Evolutionary conservation across 179 eudicot species (phyloP).

Genomic region (Pouteria campechiana): DNA sequence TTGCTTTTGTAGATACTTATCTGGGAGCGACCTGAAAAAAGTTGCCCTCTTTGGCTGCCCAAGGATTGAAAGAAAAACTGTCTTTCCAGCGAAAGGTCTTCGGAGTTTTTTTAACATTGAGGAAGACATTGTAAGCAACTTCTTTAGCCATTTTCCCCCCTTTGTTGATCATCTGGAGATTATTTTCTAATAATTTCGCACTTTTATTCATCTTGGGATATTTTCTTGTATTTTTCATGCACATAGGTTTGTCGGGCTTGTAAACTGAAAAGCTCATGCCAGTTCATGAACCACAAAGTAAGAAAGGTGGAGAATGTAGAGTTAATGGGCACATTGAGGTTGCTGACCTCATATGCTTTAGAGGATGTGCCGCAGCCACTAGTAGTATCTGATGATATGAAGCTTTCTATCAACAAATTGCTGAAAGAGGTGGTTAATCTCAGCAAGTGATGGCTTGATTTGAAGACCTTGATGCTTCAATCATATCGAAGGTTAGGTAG

Average conservation of each 20-base stretch:
- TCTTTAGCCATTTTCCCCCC: neutral
- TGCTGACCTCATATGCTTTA: constrained; percentile 45
- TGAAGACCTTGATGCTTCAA: too few relatives aligned
- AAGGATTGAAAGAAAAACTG: constrained; percentile 28
- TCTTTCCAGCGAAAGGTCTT: constrained; percentile 48
- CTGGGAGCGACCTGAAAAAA: constrained; percentile 56
- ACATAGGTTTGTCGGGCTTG: constrained; percentile 63
- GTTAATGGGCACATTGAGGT: constrained; percentile 40
- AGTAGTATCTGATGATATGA: constrained; percentile 45
- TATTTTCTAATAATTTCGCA: too few relatives aligned
- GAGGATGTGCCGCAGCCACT: constrained; percentile 39
- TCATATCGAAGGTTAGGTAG: too few relatives aligned
- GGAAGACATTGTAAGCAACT: constrained; percentile 39
- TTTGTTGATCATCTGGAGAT: neutral
- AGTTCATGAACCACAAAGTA: constrained; percentile 31
- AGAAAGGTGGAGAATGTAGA: constrained; percentile 26
- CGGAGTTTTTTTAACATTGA: constrained; percentile 39
- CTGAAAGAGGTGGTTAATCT: constrained; percentile 38
- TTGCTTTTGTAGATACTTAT: constrained; percentile 43
- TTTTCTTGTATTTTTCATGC: neutral
- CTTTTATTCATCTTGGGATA: neutral
- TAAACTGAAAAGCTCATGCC: constrained; percentile 41
- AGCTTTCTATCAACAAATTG: constrained; percentile 37
- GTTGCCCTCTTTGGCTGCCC: constrained; percentile 76
- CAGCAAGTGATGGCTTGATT: too few relatives aligned